Percentiles rank a stretch among this genome's conserved stretches.
These are phyloP conservation scores for Termitomyces sp. DNA, from an alignment of 768 basidiomycete genomes.

Conservation along the genomic window DNA sequence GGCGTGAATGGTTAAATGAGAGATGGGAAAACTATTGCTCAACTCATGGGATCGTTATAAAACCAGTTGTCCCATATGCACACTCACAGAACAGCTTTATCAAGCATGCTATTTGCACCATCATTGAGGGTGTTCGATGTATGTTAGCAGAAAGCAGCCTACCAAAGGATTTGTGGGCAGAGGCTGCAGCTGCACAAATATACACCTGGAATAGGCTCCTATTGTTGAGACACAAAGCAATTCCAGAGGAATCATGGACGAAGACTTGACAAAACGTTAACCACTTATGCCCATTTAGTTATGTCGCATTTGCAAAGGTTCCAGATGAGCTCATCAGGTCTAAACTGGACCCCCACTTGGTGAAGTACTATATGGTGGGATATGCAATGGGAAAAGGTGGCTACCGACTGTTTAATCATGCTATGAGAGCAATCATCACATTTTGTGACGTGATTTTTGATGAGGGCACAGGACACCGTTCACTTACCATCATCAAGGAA, in stretches of 20 bases:
- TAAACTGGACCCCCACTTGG: background rate
- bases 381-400: background rate
- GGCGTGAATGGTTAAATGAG: background rate
- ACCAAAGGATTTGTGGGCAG: background rate
- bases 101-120: background rate
- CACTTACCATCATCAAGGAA: background rate
- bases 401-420: background rate
- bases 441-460: background rate
- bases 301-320: background rate
- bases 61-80: background rate
- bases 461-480: background rate
- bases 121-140: background rate
- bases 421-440: background rate
- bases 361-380: background rate
- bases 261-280: background rate
- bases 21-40: background rate
- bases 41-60: background rate
- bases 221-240: background rate
- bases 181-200: background rate
- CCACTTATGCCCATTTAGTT: background rate
- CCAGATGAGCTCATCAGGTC: background rate
- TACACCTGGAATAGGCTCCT: background rate
- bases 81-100: background rate
- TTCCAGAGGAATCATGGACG: background rate
- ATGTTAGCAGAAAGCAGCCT: background rate